Conservation (phyloP, 805 yeast genomes). For the Kazachstania taianensis region DNA sequence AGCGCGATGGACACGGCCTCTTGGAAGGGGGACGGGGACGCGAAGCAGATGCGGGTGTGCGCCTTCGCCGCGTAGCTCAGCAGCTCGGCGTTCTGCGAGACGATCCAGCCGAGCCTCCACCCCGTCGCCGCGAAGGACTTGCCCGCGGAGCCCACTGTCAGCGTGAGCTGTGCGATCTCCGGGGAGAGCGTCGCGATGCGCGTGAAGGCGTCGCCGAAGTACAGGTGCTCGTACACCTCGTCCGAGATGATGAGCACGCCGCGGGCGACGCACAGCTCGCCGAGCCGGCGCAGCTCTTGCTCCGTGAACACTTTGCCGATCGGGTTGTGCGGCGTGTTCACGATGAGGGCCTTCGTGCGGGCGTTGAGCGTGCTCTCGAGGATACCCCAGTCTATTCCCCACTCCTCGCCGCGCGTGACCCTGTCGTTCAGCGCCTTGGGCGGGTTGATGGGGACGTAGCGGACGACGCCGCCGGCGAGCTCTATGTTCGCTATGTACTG, state of each 20-base stretch:
- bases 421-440: conserved; percentile 59
- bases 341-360: conserved; percentile 74
- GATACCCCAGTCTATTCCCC: conserved; percentile 76
- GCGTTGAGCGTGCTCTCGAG: conserved; percentile 59
- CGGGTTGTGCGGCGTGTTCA: conserved; percentile 95
- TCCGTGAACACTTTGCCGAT: conserved; percentile 80
- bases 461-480: conserved; percentile 86
- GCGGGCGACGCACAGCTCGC: conserved; percentile 74
- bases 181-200: conserved; percentile 78
- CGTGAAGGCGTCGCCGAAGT: conserved; percentile 56
- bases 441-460: conserved; percentile 76
- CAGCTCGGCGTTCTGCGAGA: conserved; percentile 67
- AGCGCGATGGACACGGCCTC: conserved; percentile 83
- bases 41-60: conserved; percentile 88
- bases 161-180: conserved; percentile 65
- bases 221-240: conserved; percentile 90
- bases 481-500: conserved; percentile 93
- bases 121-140: conserved; percentile 98
- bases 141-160: conserved; percentile 95
- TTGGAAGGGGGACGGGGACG: conserved; percentile 85
- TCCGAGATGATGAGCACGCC: conserved; percentile 79
- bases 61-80: conserved; percentile 77
- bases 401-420: conserved; percentile 70
- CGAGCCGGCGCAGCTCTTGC: conserved; percentile 65
- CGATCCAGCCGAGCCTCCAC: conserved; percentile 96